Base-by-base conservation (phyloP, 805 yeast genomes). In the Cyberlindnera amylophila region DNA sequence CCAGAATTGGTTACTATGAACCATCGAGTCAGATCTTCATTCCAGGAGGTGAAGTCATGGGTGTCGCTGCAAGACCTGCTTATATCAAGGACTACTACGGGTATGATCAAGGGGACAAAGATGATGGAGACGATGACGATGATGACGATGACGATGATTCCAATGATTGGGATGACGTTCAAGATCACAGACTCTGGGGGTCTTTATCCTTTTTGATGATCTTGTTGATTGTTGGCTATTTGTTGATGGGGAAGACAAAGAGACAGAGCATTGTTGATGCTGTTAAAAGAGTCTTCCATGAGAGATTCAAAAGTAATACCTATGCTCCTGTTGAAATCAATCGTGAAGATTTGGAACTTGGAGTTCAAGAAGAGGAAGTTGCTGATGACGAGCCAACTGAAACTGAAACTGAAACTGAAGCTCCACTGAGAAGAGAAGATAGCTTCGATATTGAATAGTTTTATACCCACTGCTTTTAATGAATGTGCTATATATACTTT, bases 41-140 rank as follows among this genome's bases (percentile, higher is more conserved):
- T 19, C 65, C 65, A 44, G 87, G 87, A 3, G 77, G 80, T 13
- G 86, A 81, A 52, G 62, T 59, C 8, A 54, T 52, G 3, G 72
- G 69, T 2, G 49, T 74, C 0, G 36, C 50, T 0, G 38, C 61
- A 10, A 59, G 86, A 35, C 85, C 84, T 0, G 53, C 39, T 3
- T 76, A 64, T 46, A 52, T 55, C 39, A 65, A 16, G 4, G 38
- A 40, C 4, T 30, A 34, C n/a, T 27, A 35, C 18, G 29, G 64
- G 35, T 47, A 55, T 9, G 42, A 47, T n/a, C 19, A 33, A 4
- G 34, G 30, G 6, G 32, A 36, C 13, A 62, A 59, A 38, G 66
- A 64, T 37, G 47, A 57, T n/a, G 42, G 47, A 9, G 50, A 33
- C 18, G 31, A 59, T n/a, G 38, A 38, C 12, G 42, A 53, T 30